Percentiles rank a stretch among this genome's conserved stretches.
Evolutionary conservation across 2,329 filamentous ascomycete genomes (phyloP).

Genomic region (Fusarium succisae): DNA sequence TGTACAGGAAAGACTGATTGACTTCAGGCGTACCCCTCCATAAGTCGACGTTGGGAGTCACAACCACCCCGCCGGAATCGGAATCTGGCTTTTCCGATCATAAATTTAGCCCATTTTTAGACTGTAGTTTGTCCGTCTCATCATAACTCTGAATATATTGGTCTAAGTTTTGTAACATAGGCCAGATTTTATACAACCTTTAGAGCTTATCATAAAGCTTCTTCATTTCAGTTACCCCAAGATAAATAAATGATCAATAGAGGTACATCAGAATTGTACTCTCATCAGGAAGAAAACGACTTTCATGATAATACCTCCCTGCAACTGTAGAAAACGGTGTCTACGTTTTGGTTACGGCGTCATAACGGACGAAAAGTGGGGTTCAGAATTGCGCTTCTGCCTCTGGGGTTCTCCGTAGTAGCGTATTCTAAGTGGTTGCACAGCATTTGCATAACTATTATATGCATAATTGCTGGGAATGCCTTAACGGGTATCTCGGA

Average conservation of each 20-base stretch:
- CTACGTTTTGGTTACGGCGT: neutral
- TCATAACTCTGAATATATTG: neutral
- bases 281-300: neutral
- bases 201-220: neutral
- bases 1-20: neutral
- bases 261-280: too few relatives aligned
- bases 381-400: neutral
- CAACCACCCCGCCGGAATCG: conserved; percentile 3
- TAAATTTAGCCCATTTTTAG: neutral
- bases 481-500: conserved; percentile 1
- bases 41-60: conserved; percentile 1
- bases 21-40: conserved; percentile 10
- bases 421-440: accelerated
- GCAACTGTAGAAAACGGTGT: neutral
- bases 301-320: too few relatives aligned
- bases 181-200: too few relatives aligned
- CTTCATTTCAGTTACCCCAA: too few relatives aligned
- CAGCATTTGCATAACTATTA: neutral
- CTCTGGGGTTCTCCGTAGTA: neutral
- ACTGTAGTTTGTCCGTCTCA: neutral
- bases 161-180: neutral
- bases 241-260: too few relatives aligned
- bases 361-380: neutral
- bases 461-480: neutral
- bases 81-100: conserved; percentile 2